Evolutionary conservation across 805 yeast genomes (phyloP), one percentile per base, ranked within the genome.

Genomic region (Ogataea glucozyma): DNA sequence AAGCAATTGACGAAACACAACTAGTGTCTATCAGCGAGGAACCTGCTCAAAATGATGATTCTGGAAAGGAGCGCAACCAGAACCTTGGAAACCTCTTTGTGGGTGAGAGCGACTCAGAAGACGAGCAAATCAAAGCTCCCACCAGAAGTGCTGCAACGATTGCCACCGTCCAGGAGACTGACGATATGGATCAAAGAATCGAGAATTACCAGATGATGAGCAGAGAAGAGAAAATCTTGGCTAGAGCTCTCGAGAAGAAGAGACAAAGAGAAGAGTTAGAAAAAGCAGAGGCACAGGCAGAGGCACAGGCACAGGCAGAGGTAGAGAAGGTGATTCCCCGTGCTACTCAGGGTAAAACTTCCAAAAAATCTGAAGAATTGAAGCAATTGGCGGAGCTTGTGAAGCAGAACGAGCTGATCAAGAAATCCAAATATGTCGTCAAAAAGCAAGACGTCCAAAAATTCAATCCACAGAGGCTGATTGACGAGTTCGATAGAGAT

Each of bases 161-260:
- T 22, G n/a, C n/a, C n/a, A n/a, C n/a, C n/a, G n/a, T n/a, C n/a
- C n/a, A n/a, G n/a, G 43, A 41, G 10, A 38, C 34, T 4, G 38
- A 22, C 16, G 39, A 30, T 14, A 32, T 38, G 4, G 43, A 40
- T 16, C 17, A 38, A 6, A 22, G 24, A 7, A 42, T 41, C 40
- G 53, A 50, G 21, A 48, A 49, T 19, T 57, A 60, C 36, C 41
- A 54, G 10, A 36, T 32, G 11, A 45, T 61, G 49, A 48, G 58
- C 4, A 44, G 57, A 29, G 61, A 57, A 27, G 57, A 58, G 34
- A 57, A 56, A 33, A 62, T 61, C n/a, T 46, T 48, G 20, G 64
- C 66, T 3, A 50, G 65, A 39, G 49, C 52, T 6, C 43, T 45
- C 16, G 49, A 48, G 21, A 58, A 52, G 38, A 44, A 42, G 18